Evolutionary conservation across 805 yeast genomes (phyloP).

Genomic region (Lipomyces sp.): DNA sequence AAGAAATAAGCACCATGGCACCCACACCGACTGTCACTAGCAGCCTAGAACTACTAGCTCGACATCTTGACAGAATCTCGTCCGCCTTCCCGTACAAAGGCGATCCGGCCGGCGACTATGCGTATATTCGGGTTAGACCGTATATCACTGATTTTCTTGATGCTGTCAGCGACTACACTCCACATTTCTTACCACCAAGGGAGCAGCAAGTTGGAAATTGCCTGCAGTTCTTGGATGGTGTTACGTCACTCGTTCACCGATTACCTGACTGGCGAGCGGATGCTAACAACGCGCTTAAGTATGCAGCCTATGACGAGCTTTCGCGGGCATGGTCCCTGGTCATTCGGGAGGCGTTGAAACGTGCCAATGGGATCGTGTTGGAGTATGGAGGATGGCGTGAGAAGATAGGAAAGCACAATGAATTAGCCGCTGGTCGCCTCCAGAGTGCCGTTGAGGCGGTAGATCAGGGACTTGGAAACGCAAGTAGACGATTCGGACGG

Average conservation of each 20-base stretch:
- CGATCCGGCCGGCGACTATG: constrained; percentile 72
- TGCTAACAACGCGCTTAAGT: constrained; percentile 50
- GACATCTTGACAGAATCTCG: constrained; percentile 52
- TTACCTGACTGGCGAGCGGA: constrained; percentile 67
- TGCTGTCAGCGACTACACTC: constrained; percentile 74
- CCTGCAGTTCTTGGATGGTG: constrained; percentile 64
- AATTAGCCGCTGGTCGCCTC: constrained; percentile 51
- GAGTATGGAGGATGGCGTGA: constrained; percentile 49
- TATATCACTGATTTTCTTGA: constrained; percentile 68
- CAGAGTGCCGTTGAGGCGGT: constrained; percentile 49
- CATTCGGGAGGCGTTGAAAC: constrained; percentile 48
- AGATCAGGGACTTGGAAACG: constrained; percentile 28
- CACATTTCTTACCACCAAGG: constrained; percentile 73
- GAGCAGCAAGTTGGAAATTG: constrained; percentile 60
- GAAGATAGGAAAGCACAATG: constrained; percentile 54
- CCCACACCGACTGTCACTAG: constrained; percentile 63
- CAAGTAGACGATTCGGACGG: constrained; percentile 16
- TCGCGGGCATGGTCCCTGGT: constrained; percentile 61
- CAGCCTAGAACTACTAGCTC: constrained; percentile 56
- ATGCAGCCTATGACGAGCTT: constrained; percentile 64
- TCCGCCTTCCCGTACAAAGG: constrained; percentile 74
- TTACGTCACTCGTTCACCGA: constrained; percentile 62
- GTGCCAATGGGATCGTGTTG: constrained; percentile 49
- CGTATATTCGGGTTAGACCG: constrained; percentile 73
- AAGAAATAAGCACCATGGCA: constrained; percentile 55